Base-by-base conservation (phyloP, 2,329 filamentous ascomycete genomes). In the Penicillium janthinellum region DNA sequence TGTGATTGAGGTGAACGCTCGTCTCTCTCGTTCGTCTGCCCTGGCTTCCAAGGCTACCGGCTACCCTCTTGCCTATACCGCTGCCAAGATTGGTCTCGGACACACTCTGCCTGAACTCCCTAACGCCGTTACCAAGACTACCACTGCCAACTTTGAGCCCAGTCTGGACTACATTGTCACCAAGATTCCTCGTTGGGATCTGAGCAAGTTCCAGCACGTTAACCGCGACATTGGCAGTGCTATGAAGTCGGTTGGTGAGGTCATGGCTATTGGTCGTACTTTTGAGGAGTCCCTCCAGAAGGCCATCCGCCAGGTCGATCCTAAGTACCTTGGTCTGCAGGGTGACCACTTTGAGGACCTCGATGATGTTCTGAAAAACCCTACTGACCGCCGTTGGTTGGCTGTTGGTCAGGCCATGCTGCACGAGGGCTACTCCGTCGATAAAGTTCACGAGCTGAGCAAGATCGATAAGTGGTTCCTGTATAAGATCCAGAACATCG, bases 381-480 rank as follows among this genome's bases (percentile, higher is more conserved):
- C 95, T 20, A 97, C 92, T 22, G 95, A 99, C 78, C 91, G 95
- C 71, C 88, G 95, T 77, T 98, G 95, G 95, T 85, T 99, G 70
- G 95, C 95, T 65, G 92, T 99, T 73, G 94, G 95, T 48, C 93
- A 98, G 80, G 95, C 95, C 66, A 96, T 99, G 92, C 87, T 96
- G 67, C 92, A 98, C 82, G 92, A 97, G 81, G 90, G 90, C 78
- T 99, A 99, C 83, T 87, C 91, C 1, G 92, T 97, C 49, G 94
- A 99, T 66, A 88, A 86, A 76, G 84, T 99, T 15, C 92, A 98
- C 75, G 92, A 97, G 6, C 82, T 99, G 69, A 96, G 90, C 80
- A 97, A 96, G 85, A 99, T 99, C 71, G 95, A 98, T 82, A 96
- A 96, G 81, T 98, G 95, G 95, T 99, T 99, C 84, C 81, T 99